Percentiles rank a stretch among this genome's conserved stretches.
Conservation (phyloP, 495 filamentous ascomycete species). For the Aspergillus wentii region DNA sequence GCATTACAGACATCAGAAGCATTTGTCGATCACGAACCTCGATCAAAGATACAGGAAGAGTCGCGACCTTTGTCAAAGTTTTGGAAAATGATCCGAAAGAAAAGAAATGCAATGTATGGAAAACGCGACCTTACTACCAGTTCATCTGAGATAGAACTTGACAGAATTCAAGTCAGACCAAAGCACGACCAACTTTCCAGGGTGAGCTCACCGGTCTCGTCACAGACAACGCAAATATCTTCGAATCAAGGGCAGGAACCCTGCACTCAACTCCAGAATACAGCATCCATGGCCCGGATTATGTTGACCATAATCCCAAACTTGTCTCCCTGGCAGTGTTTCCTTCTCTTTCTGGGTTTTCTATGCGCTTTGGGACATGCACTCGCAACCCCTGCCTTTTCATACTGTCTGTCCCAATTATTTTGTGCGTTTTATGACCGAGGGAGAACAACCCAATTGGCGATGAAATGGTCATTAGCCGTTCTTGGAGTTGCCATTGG, state of each 20-base stretch:
- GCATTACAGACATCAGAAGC: no score
- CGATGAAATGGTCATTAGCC: constrained; percentile 59
- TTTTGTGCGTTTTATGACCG: constrained; percentile 61
- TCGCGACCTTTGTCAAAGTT: no score
- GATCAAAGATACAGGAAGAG: no score
- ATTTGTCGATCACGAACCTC: no score
- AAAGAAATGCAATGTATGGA: no score
- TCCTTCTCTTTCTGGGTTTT: constrained; percentile 58
- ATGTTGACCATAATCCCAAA: constrained; percentile 69
- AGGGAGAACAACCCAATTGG: constrained; percentile 29
- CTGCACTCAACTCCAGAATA: constrained; percentile 9
- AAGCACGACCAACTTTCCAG: no score
- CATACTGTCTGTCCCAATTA: constrained; percentile 70
- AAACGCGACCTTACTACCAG: no score
- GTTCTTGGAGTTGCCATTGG: constrained; percentile 64
- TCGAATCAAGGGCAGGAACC: no score
- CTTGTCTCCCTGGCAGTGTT: constrained; percentile 44
- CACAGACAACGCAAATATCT: no score
- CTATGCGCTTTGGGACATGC: constrained; percentile 59
- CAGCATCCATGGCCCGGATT: constrained; percentile 49
- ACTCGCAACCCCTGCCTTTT: constrained; percentile 70
- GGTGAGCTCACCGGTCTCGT: no score
- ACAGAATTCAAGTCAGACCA: background rate
- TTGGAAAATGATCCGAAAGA: no score
- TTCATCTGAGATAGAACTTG: constrained; percentile 1